Conservation (phyloP, 1,139 yeast genomes). For the Chernovozyma aurita region DNA sequence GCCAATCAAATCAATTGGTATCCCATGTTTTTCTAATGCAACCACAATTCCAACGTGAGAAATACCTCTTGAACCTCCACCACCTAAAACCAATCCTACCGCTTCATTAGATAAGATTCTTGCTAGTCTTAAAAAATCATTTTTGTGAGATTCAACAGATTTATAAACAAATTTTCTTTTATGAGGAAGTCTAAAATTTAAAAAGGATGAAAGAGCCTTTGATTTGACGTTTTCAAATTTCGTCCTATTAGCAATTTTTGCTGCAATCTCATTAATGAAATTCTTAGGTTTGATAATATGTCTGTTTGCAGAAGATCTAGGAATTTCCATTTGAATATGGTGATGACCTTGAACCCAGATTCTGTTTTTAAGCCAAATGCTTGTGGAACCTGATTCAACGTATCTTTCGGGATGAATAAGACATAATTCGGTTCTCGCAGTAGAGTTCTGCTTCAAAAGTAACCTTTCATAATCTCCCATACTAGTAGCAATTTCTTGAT, state of each 20-base stretch:
- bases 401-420: conserved; percentile 77
- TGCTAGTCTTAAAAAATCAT: conserved; percentile 86
- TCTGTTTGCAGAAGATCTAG: not conserved
- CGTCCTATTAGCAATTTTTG: conserved; percentile 29
- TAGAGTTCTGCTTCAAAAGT: conserved; percentile 69
- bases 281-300: conserved; percentile 15
- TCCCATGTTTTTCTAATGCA: conserved; percentile 89
- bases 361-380: conserved; percentile 77
- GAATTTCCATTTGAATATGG: conserved; percentile 65
- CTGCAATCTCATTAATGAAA: conserved; percentile 36
- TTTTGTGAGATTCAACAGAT: conserved; percentile 62
- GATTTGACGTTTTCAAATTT: conserved; percentile 27
- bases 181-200: conserved; percentile 13
- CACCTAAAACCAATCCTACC: conserved; percentile 90
- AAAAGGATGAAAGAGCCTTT: conserved; percentile 16
- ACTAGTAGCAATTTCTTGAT: conserved; percentile 58
- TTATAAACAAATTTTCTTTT: conserved; percentile 14
- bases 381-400: conserved; percentile 83
- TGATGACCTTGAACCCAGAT: conserved; percentile 93
- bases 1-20: conserved; percentile 90
- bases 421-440: conserved; percentile 86
- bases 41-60: conserved; percentile 90
- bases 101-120: conserved; percentile 89
- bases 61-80: conserved; percentile 96
- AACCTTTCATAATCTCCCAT: conserved; percentile 84